These are phyloP conservation scores for Aureobasidium zeae DNA, from an alignment of 2,329 filamentous ascomycete species.

Conservation along the genomic window DNA sequence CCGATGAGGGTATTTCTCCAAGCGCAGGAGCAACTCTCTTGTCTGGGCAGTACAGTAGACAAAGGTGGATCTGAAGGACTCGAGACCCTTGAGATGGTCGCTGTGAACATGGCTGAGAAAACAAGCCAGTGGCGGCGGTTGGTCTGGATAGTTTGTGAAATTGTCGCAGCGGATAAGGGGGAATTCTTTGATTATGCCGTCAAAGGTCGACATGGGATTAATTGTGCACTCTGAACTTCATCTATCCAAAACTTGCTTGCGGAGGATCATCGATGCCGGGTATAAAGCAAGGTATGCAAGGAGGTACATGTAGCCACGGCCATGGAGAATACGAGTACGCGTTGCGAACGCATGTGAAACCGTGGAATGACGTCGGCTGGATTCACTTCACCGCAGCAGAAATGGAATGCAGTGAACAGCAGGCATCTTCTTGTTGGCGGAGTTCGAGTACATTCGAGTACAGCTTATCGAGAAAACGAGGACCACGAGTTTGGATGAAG, in stretches of 20 bases:
- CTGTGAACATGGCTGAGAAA: conserved; percentile 91
- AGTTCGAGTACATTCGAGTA: too few relatives aligned
- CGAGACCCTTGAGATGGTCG: conserved; percentile 76
- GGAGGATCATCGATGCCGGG: conserved; percentile 12
- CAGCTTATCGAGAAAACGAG: neutral
- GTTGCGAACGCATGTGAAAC: conserved; percentile 2
- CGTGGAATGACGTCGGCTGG: neutral
- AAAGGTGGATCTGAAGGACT: conserved; percentile 67
- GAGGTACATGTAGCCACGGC: too few relatives aligned
- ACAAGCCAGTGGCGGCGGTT: conserved; percentile 61
- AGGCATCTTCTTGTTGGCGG: too few relatives aligned
- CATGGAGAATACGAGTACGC: neutral
- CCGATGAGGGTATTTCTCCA: conserved; percentile 70
- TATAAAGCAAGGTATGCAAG: neutral
- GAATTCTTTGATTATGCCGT: conserved; percentile 64
- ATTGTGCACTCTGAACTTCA: conserved; percentile 4
- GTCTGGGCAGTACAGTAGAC: conserved; percentile 87
- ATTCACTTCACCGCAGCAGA: neutral
- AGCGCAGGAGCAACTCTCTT: conserved; percentile 63
- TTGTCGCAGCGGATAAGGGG: conserved; percentile 75
- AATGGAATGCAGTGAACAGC: neutral
- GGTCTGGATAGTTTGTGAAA: conserved; percentile 53
- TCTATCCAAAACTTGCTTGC: neutral
- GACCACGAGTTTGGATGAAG: neutral
- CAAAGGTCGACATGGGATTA: conserved; percentile 64